Percentiles rank a stretch among this genome's conserved stretches.
phyloP scores from a whole-genome alignment of 805 yeast genomes.

The Saccharomyces paradoxus region DNA sequence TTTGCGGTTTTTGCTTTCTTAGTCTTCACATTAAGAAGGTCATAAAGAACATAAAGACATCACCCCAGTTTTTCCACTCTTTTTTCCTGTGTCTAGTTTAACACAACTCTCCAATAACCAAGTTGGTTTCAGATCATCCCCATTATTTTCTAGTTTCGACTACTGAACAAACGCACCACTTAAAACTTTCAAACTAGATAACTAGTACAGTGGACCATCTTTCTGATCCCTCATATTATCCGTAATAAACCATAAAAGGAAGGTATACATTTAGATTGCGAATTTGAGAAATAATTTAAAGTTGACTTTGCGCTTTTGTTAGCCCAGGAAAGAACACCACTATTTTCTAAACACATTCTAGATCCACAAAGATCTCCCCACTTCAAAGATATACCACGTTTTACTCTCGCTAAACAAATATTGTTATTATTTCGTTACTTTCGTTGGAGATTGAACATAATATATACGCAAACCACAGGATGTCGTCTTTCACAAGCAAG shows the following conservation, averaged over 20 bases:
- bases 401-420: not conserved
- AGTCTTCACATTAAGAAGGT: not conserved
- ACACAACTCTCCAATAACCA: not conserved
- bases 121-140: not conserved
- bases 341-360: not conserved
- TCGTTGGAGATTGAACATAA: not conserved
- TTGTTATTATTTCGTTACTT: not conserved
- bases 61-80: not conserved
- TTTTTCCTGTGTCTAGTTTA: not conserved
- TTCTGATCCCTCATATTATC: not conserved
- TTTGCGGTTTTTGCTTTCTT: not conserved
- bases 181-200: not conserved
- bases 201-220: not conserved
- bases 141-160: not conserved
- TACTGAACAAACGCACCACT: not conserved
- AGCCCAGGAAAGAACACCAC: not conserved
- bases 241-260: not conserved
- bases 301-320: not conserved
- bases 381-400: not conserved
- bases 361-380: not conserved
- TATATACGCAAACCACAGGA: not conserved
- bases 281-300: not conserved
- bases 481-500: not conserved
- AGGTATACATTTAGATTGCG: not conserved
- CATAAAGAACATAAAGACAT: not conserved